Conservation (phyloP, 2,329 filamentous ascomycete species). For the Zalaria sp. region DNA sequence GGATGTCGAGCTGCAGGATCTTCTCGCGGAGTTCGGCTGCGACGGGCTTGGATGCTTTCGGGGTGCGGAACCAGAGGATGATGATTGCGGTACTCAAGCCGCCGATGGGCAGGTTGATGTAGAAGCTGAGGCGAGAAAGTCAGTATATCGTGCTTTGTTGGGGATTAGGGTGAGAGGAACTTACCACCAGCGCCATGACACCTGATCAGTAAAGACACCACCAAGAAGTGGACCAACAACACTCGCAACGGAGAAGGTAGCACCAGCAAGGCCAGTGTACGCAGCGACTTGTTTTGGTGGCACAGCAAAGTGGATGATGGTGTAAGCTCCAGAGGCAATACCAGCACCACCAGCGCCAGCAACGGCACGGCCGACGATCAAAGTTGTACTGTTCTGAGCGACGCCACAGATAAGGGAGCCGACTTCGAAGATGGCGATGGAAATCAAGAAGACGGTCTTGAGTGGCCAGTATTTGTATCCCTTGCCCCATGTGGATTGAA, state of each 20-base stretch:
- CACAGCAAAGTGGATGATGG: conserved; percentile 9
- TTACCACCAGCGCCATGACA: conserved; percentile 26
- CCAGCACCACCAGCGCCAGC: conserved; percentile 42
- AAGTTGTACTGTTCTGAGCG: conserved; percentile 31
- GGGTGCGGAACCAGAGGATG: conserved; percentile 17
- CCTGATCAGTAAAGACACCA: conserved; percentile 25
- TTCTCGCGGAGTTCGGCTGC: background rate
- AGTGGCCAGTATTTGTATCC: conserved; percentile 10
- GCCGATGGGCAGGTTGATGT: conserved; percentile 41
- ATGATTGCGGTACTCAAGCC: conserved; percentile 13
- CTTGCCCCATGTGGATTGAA: conserved; percentile 7
- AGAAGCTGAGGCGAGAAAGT: conserved; percentile 19
- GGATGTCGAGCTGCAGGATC: conserved; percentile 1
- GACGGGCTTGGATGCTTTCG: conserved; percentile 11
- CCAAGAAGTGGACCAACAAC: conserved; percentile 30
- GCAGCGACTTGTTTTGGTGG: conserved; percentile 8
- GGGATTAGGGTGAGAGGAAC: conserved; percentile 24
- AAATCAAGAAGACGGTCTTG: conserved; percentile 19
- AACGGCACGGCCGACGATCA: conserved; percentile 37
- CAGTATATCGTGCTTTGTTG: no score
- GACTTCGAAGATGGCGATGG: conserved; percentile 27
- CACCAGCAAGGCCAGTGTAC: conserved; percentile 17
- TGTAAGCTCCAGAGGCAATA: conserved; percentile 27
- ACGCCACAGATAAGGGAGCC: conserved; percentile 37
- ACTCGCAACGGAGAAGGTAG: conserved; percentile 24